phyloP scores from a whole-genome alignment of 306 rosid species.

The Cajanus cajan region DNA sequence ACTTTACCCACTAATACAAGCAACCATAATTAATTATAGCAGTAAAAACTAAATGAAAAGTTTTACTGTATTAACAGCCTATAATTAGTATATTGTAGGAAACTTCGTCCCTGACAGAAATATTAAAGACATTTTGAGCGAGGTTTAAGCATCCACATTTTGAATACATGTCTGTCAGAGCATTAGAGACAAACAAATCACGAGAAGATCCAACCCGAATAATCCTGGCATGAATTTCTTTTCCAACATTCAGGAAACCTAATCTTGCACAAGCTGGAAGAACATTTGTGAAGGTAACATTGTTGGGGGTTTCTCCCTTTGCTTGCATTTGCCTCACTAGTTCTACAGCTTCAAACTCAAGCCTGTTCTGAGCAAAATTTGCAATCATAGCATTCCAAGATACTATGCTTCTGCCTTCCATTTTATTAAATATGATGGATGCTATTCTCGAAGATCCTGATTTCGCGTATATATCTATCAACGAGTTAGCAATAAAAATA shows the following conservation, averaged over 20 bases:
- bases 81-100: constrained; percentile 73
- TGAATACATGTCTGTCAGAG: constrained; percentile 81
- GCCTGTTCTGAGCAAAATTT: constrained; percentile 72
- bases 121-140: constrained; percentile 71
- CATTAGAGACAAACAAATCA: constrained; percentile 78
- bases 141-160: constrained; percentile 60
- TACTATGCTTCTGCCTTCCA: constrained; percentile 60
- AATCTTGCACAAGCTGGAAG: constrained; percentile 85
- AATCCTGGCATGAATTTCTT: constrained; percentile 75
- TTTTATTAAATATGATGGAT: constrained; percentile 52
- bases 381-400: constrained; percentile 95
- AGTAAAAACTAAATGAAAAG: too few species aligned
- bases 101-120: constrained; percentile 60
- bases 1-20: too few species aligned
- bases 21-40: too few species aligned
- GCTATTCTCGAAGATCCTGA: constrained; percentile 58
- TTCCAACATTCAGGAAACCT: constrained; percentile 61
- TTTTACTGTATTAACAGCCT: too few species aligned
- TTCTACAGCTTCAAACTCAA: constrained; percentile 59
- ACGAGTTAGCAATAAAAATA: constrained; percentile 64
- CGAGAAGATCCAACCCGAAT: constrained; percentile 43
- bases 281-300: constrained; percentile 76
- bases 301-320: constrained; percentile 60
- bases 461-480: constrained; percentile 84
- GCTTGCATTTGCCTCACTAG: constrained; percentile 68